Conservation (phyloP, 2,329 filamentous ascomycete genomes). For the Botrytis medusae region DNA sequence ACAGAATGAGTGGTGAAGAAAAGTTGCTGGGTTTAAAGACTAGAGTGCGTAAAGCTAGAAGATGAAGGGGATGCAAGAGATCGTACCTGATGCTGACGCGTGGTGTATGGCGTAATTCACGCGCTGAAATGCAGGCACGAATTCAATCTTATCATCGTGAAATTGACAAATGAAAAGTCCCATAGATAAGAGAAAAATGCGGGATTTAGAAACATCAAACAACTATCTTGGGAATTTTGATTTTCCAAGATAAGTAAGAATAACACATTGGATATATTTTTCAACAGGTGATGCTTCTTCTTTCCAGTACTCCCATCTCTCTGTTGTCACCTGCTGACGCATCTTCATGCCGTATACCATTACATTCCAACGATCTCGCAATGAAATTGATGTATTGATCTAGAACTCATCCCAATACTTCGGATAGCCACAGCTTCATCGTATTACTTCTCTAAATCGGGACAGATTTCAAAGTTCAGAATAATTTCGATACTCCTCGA, state of each 20-base stretch:
- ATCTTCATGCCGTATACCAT: not conserved
- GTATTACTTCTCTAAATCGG: not conserved
- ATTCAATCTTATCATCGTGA: not conserved
- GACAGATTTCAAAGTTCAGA: not conserved
- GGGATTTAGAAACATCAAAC: not conserved
- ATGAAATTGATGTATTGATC: not conserved
- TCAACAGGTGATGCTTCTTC: not conserved
- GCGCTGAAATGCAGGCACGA: not conserved
- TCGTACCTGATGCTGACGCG: slow-evolving; percentile 5
- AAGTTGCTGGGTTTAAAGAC: not conserved
- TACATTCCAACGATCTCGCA: not conserved
- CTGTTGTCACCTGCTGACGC: not conserved
- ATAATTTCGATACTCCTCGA: not conserved
- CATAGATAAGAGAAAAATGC: not conserved
- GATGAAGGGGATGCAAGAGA: not conserved
- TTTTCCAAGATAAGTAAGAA: not conserved
- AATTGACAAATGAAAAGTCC: not conserved
- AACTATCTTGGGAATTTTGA: too few species aligned
- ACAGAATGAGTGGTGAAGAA: not conserved
- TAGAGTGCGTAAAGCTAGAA: not conserved
- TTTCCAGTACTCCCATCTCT: not conserved
- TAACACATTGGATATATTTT: not conserved
- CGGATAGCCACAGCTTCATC: not conserved
- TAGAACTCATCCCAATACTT: not conserved
- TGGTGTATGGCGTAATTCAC: slow-evolving; percentile 2